Evolutionary conservation across 2,329 filamentous ascomycete species (phyloP).

Genomic region (Talaromyces atroroseus): DNA sequence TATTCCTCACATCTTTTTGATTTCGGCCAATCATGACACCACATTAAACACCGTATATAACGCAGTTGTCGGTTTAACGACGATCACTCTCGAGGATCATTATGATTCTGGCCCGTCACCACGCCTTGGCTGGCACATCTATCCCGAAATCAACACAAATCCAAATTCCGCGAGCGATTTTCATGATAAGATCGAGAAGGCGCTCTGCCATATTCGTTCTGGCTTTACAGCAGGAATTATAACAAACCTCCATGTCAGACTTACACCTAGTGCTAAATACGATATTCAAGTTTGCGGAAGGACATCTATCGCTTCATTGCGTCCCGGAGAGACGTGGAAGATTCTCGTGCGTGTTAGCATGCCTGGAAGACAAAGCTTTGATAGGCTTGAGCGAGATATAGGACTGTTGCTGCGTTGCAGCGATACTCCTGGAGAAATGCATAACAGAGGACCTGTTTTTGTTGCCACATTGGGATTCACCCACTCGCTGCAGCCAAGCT

Average conservation of each 20-base stretch:
- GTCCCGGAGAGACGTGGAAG: slow-evolving; percentile 8
- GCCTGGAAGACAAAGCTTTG: neutral
- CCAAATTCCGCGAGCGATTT: neutral
- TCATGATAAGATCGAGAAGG: slow-evolving; percentile 1
- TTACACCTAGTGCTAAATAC: neutral
- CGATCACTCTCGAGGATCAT: slow-evolving; percentile 3
- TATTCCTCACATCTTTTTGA: slow-evolving; percentile 7
- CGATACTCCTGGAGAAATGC: neutral
- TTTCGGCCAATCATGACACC: slow-evolving; percentile 3
- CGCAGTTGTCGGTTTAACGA: slow-evolving; percentile 5
- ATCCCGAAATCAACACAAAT: neutral
- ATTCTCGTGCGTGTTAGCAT: neutral
- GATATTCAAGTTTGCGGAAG: neutral
- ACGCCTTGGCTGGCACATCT: slow-evolving; percentile 9
- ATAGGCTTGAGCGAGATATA: slow-evolving; percentile 6
- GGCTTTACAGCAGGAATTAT: slow-evolving; percentile 4
- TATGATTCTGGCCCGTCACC: slow-evolving; percentile 1
- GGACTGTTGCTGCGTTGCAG: slow-evolving; percentile 1
- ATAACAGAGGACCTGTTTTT: neutral
- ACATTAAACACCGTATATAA: neutral
- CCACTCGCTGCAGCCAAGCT: slow-evolving; percentile 7
- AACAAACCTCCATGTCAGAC: neutral
- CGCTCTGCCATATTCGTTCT: slow-evolving; percentile 4
- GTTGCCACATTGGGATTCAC: slow-evolving; percentile 5
- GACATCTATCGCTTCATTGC: slow-evolving; percentile 4